A percentile compares a stretch with the other conserved stretches of the same genome.
phyloP scores from a whole-genome alignment of 2,329 filamentous ascomycete genomes.

The Fusarium continuum region DNA sequence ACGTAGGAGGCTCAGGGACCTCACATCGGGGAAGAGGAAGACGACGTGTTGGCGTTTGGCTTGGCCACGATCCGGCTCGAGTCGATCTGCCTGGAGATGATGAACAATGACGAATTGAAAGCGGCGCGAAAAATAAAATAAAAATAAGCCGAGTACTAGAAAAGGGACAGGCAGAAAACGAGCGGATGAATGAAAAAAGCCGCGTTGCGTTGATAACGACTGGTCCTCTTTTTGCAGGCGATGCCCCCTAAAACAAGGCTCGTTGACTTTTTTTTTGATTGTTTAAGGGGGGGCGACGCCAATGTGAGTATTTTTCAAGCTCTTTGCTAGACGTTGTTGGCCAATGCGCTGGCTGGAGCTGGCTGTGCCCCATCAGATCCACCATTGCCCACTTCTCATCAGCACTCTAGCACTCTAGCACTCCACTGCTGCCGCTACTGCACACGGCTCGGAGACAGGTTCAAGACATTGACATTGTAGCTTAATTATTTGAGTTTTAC shows the following conservation, averaged over 20 bases:
- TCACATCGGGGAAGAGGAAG: slow-evolving; percentile 9
- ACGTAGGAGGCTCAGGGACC: slow-evolving; percentile 14
- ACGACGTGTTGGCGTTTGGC: slow-evolving; percentile 2
- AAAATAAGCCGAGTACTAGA: not conserved
- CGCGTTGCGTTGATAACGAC: not conserved
- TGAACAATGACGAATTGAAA: not conserved
- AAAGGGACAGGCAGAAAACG: slow-evolving; percentile 1
- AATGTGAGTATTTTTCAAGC: not conserved
- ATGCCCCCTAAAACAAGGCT: not conserved
- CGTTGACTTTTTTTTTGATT: not conserved
- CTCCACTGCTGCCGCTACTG: too few species aligned
- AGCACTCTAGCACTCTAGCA: too few species aligned
- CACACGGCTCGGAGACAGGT: not conserved
- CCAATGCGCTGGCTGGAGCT: not conserved
- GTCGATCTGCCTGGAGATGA: not conserved
- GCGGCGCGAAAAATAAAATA: not conserved
- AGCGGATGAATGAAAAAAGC: slow-evolving; percentile 4
- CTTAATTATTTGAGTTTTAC: not conserved
- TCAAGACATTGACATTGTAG: not conserved
- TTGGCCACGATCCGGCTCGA: not conserved
- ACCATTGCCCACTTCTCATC: too few species aligned
- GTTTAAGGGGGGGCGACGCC: not conserved
- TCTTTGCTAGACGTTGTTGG: not conserved
- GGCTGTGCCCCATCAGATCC: not conserved
- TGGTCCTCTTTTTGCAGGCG: not conserved